Percentiles rank a stretch among this genome's conserved stretches.
Evolutionary conservation across 2,329 filamentous ascomycete species (phyloP).

Genomic region (Xylaria sp.): DNA sequence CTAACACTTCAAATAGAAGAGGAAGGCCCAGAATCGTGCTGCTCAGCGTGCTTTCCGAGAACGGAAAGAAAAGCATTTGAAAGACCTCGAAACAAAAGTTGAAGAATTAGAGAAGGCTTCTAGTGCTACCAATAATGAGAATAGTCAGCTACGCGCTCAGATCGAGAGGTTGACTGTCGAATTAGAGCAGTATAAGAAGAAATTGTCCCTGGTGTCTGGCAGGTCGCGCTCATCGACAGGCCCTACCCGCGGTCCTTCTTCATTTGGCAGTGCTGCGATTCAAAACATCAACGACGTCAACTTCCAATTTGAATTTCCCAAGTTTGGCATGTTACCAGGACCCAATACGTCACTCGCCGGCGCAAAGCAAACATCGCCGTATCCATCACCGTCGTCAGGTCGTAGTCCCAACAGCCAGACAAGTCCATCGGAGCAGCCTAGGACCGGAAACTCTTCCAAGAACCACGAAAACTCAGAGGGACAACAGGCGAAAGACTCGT

Average conservation of each 20-base stretch:
- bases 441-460: slow-evolving; percentile 51
- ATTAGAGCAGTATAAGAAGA: slow-evolving; percentile 90
- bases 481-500: slow-evolving; percentile 56
- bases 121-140: slow-evolving; percentile 85
- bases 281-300: slow-evolving; percentile 77
- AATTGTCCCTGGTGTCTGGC: slow-evolving; percentile 70
- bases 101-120: slow-evolving; percentile 84
- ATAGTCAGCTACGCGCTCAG: slow-evolving; percentile 83
- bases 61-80: slow-evolving; percentile 91
- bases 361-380: slow-evolving; percentile 40
- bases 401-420: slow-evolving; percentile 49
- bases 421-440: slow-evolving; percentile 52
- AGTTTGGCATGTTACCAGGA: slow-evolving; percentile 80
- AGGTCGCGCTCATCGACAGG: slow-evolving; percentile 46
- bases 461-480: slow-evolving; percentile 52
- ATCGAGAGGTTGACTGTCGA: slow-evolving; percentile 88
- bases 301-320: slow-evolving; percentile 96
- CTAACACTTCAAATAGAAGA: slow-evolving; percentile 70
- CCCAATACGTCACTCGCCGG: slow-evolving; percentile 45
- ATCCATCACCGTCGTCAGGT: slow-evolving; percentile 45
- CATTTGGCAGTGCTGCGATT: slow-evolving; percentile 61
- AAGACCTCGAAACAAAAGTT: slow-evolving; percentile 83
- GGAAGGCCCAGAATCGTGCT: slow-evolving; percentile 94
- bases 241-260: slow-evolving; percentile 55
- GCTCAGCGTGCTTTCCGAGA: slow-evolving; percentile 94